Base-by-base conservation (phyloP, 1,284 basidiomycete genomes). In the Rhodotorula sp. region DNA sequence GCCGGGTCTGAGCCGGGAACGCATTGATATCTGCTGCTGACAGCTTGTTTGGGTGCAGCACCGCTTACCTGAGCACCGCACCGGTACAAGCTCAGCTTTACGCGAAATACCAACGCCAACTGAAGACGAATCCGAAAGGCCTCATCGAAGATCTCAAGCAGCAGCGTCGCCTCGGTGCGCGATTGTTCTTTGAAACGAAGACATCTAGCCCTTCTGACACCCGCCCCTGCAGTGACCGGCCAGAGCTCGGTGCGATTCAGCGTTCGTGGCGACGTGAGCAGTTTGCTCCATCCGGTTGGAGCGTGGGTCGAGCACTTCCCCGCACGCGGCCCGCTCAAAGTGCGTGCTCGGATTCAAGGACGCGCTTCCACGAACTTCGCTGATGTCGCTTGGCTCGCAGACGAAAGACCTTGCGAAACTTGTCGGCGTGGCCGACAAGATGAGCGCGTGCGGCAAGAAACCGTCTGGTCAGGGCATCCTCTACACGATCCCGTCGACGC, bases 401-500 rank as follows among this genome's bases (percentile, higher is more conserved):
- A 82, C 85, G 58, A 84, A 84, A 3, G 80, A 85, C 23, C 84
- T 94, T 31, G 82, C 85, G 0, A 88, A 91, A 0, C 84, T 97
- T 5, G 88, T 89, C 14, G 83, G 90, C 54, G 84, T 89, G 3
- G 85, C 83, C 14, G 85, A 91, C 63, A 90, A 91, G 0, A 86
- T 97, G 56, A 93, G 87, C 65, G 81, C 84, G 15, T 81, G 95
- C 15, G 95, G 96, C 51, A 84, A 85, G 78, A 85, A 87, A n/a
- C 93, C 95, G 1, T 80, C 84, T 16, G 87, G 86, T 79, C 90
- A 89, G 89, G 92, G 91, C 23, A 85, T 93, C 54, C 86, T 99
- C 58, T 90, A 96, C 80, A 88, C 91, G 68, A 86, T 99, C 76
- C 89, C 94, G 0, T 92, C 92, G 5, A 95, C 97, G 74, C 95